Conservation (phyloP, 768 basidiomycete genomes). For the Agaricus sinodeliciosus region DNA sequence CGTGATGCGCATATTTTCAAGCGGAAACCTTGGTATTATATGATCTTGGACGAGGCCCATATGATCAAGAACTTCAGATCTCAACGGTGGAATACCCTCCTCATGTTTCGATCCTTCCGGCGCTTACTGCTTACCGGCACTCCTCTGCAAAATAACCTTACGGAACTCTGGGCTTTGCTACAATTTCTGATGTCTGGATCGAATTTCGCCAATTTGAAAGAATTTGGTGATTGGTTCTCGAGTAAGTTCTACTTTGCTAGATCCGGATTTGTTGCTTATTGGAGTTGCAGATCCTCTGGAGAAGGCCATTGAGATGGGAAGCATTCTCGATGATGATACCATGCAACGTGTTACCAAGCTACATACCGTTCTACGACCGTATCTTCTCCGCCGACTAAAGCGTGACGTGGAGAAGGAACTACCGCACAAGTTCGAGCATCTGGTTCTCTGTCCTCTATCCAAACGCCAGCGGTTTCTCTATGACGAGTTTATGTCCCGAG, state of each 20-base stretch:
- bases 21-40: conserved; percentile 91
- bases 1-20: conserved; percentile 89
- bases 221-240: conserved; percentile 95
- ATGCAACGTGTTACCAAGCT: conserved; percentile 80
- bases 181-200: conserved; percentile 91
- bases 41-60: conserved; percentile 94
- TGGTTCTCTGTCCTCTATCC: conserved; percentile 81
- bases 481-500: conserved; percentile 91
- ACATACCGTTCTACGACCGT: conserved; percentile 94
- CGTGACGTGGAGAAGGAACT: conserved; percentile 96
- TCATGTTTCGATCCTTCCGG: conserved; percentile 83
- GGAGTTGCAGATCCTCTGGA: conserved; percentile 73
- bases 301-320: conserved; percentile 86
- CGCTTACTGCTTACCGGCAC: conserved; percentile 93
- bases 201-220: conserved; percentile 85
- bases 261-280: neutral
- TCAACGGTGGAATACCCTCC: conserved; percentile 86
- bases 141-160: conserved; percentile 93
- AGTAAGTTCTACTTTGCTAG: conserved; percentile 45
- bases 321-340: conserved; percentile 71
- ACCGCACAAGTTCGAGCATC: conserved; percentile 90
- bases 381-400: conserved; percentile 92
- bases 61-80: conserved; percentile 98
- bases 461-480: conserved; percentile 93
- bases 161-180: conserved; percentile 91